Conservation (phyloP, 2,329 filamentous ascomycete genomes). For the Trichophyton rubrum region DNA sequence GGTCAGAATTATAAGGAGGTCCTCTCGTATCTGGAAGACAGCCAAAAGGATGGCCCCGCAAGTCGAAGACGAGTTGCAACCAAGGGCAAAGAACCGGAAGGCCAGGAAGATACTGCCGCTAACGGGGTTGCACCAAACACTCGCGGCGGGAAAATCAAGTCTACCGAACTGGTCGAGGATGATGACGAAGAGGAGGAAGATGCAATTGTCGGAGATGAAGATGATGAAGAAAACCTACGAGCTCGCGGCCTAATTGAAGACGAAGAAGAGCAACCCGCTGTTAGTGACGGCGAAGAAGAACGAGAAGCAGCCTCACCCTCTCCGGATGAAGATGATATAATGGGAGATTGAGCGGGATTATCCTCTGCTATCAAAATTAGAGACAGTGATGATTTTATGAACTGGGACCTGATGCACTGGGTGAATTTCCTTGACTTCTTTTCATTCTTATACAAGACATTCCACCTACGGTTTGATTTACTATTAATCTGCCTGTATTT, state of each 20-base stretch:
- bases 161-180: conserved; percentile 33
- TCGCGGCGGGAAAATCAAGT: conserved; percentile 19
- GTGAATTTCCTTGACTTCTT: not conserved
- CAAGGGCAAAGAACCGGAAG: conserved; percentile 2
- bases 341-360: conserved; percentile 28
- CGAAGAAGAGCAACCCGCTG: conserved; percentile 17
- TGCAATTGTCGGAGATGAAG: conserved; percentile 21
- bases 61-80: conserved; percentile 4
- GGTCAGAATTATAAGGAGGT: conserved; percentile 80
- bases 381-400: conserved; percentile 5
- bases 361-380: not conserved
- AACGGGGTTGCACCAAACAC: conserved; percentile 23
- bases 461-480: not conserved
- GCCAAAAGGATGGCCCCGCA: conserved; percentile 38
- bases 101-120: not conserved
- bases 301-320: conserved; percentile 11
- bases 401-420: not conserved
- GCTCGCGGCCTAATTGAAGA: conserved; percentile 27
- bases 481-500: not conserved
- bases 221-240: conserved; percentile 32
- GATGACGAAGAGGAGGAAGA: conserved; percentile 31
- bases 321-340: conserved; percentile 28
- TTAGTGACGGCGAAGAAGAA: conserved; percentile 11
- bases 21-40: conserved; percentile 59
- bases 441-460: not conserved